These are phyloP conservation scores for Leccinum broughii DNA, from an alignment of 768 basidiomycete species.

Conservation along the genomic window DNA sequence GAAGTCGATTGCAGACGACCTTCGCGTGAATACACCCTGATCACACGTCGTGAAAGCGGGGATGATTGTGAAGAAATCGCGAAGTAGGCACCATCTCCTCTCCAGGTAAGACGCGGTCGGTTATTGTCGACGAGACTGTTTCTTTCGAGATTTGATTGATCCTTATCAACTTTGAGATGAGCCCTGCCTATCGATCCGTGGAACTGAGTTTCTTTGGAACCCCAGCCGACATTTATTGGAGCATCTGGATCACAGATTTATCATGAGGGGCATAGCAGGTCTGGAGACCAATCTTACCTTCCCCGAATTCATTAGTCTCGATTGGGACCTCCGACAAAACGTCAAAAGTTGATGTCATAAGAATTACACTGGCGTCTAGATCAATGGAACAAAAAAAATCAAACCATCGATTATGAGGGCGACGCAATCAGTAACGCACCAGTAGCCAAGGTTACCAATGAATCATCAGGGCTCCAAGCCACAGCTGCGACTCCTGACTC, in stretches of 20 bases:
- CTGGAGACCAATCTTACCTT: constrained; percentile 45
- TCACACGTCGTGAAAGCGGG: constrained; percentile 21
- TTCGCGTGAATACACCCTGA: constrained; percentile 40
- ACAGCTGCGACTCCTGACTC: constrained; percentile 83
- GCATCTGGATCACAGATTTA: constrained; percentile 51
- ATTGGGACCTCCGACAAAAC: constrained; percentile 79
- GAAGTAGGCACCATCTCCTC: constrained; percentile 91
- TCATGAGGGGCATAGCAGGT: constrained; percentile 5
- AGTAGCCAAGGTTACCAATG: constrained; percentile 78
- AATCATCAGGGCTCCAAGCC: constrained; percentile 91
- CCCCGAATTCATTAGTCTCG: constrained; percentile 77
- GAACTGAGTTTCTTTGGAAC: constrained; percentile 95
- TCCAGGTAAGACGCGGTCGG: constrained; percentile 81
- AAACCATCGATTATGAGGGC: neutral
- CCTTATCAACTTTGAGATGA: constrained; percentile 53
- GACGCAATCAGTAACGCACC: constrained; percentile 42
- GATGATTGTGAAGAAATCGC: constrained; percentile 75
- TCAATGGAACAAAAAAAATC: neutral
- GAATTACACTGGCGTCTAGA: constrained; percentile 78
- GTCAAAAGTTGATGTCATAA: constrained; percentile 90
- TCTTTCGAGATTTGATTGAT: constrained; percentile 40
- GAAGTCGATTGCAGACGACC: constrained; percentile 80
- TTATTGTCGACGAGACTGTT: constrained; percentile 71
- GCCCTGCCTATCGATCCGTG: constrained; percentile 92
- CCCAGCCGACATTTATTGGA: constrained; percentile 97